phyloP scores from a whole-genome alignment of 140 eudicot species.

The Stevia rebaudiana region DNA sequence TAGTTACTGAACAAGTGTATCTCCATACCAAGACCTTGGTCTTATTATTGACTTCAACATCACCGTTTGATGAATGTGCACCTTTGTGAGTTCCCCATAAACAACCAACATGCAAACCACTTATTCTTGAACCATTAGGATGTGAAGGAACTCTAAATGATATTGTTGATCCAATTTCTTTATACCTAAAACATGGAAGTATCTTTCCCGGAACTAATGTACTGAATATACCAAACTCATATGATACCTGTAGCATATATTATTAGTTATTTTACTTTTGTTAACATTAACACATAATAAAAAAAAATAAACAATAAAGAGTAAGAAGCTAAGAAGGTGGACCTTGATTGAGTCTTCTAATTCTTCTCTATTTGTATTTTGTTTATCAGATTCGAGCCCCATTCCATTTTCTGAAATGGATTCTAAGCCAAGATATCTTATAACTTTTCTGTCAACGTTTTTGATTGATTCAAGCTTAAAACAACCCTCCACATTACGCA shows the following conservation, averaged over 20 bases:
- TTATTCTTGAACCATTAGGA: neutral
- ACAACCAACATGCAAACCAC: conserved; percentile 23
- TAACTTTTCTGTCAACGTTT: neutral
- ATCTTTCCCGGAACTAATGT: conserved; percentile 14
- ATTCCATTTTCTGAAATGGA: neutral
- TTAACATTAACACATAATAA: neutral
- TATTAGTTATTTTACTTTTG: neutral
- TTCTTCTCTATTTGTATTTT: neutral
- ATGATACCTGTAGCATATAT: conserved; percentile 11
- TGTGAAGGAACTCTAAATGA: conserved; percentile 26
- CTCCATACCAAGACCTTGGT: conserved; percentile 27
- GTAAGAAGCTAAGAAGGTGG: neutral
- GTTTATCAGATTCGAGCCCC: neutral
- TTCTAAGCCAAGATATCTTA: conserved; percentile 12
- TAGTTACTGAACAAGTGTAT: neutral
- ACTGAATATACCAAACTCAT: conserved; percentile 33
- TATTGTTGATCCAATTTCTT: conserved; percentile 11
- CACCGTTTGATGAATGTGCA: too few species aligned
- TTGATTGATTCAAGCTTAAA: neutral
- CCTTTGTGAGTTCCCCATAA: neutral
- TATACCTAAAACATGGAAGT: conserved; percentile 14
- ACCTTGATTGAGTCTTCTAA: neutral
- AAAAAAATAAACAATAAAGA: neutral
- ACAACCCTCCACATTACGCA: conserved; percentile 3
- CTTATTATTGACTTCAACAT: conserved; percentile 6